A percentile compares a stretch with the other conserved stretches of the same genome.
phyloP scores from a whole-genome alignment of 1,139 yeast species.

The Blastobotrys capitulatus region DNA sequence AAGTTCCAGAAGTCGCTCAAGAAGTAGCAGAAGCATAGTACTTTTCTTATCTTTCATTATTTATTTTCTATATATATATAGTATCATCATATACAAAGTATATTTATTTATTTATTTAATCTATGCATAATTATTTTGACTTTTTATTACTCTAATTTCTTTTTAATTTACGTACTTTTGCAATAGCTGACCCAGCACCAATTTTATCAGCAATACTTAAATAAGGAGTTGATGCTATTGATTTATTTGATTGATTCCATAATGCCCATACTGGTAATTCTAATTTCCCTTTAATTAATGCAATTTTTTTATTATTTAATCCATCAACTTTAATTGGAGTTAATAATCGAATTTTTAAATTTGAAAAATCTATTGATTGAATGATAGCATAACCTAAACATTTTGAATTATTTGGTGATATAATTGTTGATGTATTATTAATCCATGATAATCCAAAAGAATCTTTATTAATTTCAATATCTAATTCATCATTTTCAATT shows the following conservation, averaged over 20 bases:
- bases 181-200: conserved; percentile 51
- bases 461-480: neutral
- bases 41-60: too few species aligned
- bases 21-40: too few species aligned
- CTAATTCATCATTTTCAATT: conserved; percentile 17
- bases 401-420: conserved; percentile 13
- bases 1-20: too few species aligned
- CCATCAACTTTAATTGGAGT: conserved; percentile 40
- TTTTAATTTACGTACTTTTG: conserved; percentile 44
- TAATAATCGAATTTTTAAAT: conserved; percentile 48
- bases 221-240: conserved; percentile 15
- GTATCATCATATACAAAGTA: too few species aligned
- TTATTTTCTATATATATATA: too few species aligned
- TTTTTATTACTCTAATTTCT: neutral
- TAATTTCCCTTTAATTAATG: conserved; percentile 61
- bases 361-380: conserved; percentile 46
- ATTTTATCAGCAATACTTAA: conserved; percentile 42
- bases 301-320: conserved; percentile 26
- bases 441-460: conserved; percentile 8
- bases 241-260: conserved; percentile 16
- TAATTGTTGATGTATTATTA: neutral
- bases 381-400: conserved; percentile 32
- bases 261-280: conserved; percentile 50
- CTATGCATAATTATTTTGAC: too few species aligned
- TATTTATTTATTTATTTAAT: too few species aligned